Base-by-base conservation (phyloP, 2,329 filamentous ascomycete species). In the Teratosphaeria nubilosa region DNA sequence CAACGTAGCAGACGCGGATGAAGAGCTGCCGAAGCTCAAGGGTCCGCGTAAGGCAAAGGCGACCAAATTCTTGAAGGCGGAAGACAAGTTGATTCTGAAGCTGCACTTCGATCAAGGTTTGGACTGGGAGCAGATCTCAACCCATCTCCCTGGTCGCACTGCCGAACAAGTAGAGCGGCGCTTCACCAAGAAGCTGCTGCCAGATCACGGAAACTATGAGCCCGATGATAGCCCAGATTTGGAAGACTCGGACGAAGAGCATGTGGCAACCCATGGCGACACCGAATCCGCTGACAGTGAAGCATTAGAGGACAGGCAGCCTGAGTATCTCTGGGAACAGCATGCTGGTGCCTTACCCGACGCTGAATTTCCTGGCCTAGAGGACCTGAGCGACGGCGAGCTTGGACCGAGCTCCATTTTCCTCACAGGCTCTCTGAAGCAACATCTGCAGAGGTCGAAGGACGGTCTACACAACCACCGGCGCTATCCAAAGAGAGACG, bases 41-140 rank as follows among this genome's bases (percentile, higher is more conserved):
- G 51, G 30, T n/a, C 51, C 51, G 30, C 41, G 16, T 16, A 22
- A 32, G 25, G 51, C 51, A 30, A 53, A 32, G 14, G 22, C 22
- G 14, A 30, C 51, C 14, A 53, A 45, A 16, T 57, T 45, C 48
- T 58, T 56, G 1, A 25, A 22, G 6, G 60, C 59, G 30, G 63
- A 65, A 51, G 60, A 65, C 50, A 57, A 59, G 9, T 59, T 71
- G 7, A 63, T 77, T 7, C 69, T 76, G 9, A 73, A 72, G 20
- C 55, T 76, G 70, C 73, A 54, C 62, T 60, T 14, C 56, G 57
- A 51, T 10, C 53, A 53, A 24, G 48, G 53, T n/a, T 27, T 65
- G 16, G 61, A 57, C 10, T 76, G 73, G 72, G 54, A 61, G 2
- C 60, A 70, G 1, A 72, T 76, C 2, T 67, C 66, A 0, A 45